These are phyloP conservation scores for Wickerhamomyces bisporus DNA, from an alignment of 805 yeast genomes.

Conservation along the genomic window DNA sequence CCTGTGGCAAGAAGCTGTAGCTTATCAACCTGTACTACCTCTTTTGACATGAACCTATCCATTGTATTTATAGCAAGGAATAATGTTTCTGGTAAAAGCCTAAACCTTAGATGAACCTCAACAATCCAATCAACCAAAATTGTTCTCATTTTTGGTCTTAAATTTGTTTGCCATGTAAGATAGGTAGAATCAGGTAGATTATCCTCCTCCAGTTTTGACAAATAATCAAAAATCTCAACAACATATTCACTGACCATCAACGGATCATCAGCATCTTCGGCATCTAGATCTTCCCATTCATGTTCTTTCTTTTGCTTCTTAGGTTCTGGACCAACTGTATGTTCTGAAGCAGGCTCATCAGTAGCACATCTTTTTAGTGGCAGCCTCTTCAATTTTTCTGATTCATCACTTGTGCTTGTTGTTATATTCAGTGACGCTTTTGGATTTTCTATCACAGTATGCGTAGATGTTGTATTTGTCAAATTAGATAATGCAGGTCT, in stretches of 20 bases:
- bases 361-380: slow-evolving; percentile 50
- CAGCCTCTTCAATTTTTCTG: slow-evolving; percentile 14
- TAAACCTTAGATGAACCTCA: slow-evolving; percentile 79
- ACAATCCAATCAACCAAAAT: slow-evolving; percentile 92
- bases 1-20: slow-evolving; percentile 85
- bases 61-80: slow-evolving; percentile 77
- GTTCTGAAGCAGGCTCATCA: slow-evolving; percentile 36
- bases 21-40: slow-evolving; percentile 69
- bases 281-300: slow-evolving; percentile 51
- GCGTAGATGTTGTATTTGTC: slow-evolving; percentile 22
- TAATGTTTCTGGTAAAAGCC: slow-evolving; percentile 80
- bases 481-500: slow-evolving; percentile 25
- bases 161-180: slow-evolving; percentile 53
- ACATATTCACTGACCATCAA: slow-evolving; percentile 89
- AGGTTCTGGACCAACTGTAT: slow-evolving; percentile 1
- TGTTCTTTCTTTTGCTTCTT: slow-evolving; percentile 14
- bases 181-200: slow-evolving; percentile 72
- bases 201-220: slow-evolving; percentile 60
- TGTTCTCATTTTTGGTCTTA: slow-evolving; percentile 79
- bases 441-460: neutral
- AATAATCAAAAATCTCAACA: slow-evolving; percentile 73
- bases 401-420: slow-evolving; percentile 5
- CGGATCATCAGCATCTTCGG: slow-evolving; percentile 68
- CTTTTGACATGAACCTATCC: slow-evolving; percentile 80
- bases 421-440: neutral